Conservation (phyloP, 2,329 filamentous ascomycete species). For the Phaeoacremonium minimum region DNA sequence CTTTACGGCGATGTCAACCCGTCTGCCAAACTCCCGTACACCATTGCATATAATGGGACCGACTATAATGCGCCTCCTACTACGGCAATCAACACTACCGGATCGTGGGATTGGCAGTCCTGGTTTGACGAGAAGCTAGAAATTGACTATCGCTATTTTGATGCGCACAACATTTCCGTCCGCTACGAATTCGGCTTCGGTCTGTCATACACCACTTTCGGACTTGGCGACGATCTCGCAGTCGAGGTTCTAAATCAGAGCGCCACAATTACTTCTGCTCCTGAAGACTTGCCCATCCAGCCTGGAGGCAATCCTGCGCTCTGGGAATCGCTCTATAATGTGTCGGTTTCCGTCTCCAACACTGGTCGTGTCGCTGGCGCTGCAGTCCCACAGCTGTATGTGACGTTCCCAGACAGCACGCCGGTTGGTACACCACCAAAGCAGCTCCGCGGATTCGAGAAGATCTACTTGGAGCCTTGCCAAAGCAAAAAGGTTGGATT, state of each 20-base stretch:
- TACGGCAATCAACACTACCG: slow-evolving; percentile 29
- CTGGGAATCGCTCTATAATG: slow-evolving; percentile 46
- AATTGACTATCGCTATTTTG: slow-evolving; percentile 65
- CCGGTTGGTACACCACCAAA: slow-evolving; percentile 39
- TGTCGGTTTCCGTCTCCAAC: slow-evolving; percentile 47
- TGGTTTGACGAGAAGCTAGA: slow-evolving; percentile 60
- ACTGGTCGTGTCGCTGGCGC: slow-evolving; percentile 45
- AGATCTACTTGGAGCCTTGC: slow-evolving; percentile 35
- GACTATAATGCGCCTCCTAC: slow-evolving; percentile 38
- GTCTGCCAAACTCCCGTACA: slow-evolving; percentile 61
- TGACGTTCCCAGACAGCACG: slow-evolving; percentile 41
- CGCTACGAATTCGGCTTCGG: slow-evolving; percentile 64
- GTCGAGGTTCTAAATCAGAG: slow-evolving; percentile 37
- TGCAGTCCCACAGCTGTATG: slow-evolving; percentile 53
- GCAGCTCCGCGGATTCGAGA: slow-evolving; percentile 48
- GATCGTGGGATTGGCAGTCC: slow-evolving; percentile 34
- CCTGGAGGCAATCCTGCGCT: slow-evolving; percentile 52
- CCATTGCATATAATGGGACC: slow-evolving; percentile 55
- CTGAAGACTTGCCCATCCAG: slow-evolving; percentile 35
- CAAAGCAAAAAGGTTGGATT: slow-evolving; percentile 36
- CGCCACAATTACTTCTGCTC: slow-evolving; percentile 34
- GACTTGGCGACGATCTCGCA: slow-evolving; percentile 42
- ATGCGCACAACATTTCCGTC: slow-evolving; percentile 52
- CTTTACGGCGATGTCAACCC: slow-evolving; percentile 59
- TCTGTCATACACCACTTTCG: slow-evolving; percentile 55